Conservation (phyloP, 495 filamentous ascomycete species). For the Xylaria grammica region DNA sequence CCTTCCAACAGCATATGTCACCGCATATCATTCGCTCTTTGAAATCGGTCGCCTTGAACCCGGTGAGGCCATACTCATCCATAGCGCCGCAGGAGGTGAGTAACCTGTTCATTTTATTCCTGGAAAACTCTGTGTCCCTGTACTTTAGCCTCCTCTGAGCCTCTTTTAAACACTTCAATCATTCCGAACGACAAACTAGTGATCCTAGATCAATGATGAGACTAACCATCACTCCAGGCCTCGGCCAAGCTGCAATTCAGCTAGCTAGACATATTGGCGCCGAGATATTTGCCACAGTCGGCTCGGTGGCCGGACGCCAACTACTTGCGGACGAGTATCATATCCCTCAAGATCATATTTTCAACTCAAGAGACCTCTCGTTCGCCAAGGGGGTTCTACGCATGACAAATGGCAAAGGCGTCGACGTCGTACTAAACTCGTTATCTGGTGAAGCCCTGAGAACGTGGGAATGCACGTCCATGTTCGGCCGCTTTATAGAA, state of each 20-base stretch:
- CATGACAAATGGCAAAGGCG: constrained; percentile 53
- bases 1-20: no score
- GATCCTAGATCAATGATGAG: no score
- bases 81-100: no score
- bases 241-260: constrained; percentile 59
- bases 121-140: no score
- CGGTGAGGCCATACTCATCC: no score
- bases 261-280: constrained; percentile 55
- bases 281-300: constrained; percentile 60
- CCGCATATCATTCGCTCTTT: no score
- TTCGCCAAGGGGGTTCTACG: constrained; percentile 50
- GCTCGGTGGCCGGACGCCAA: constrained; percentile 49
- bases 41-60: no score
- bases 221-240: constrained; percentile 52
- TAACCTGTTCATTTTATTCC: no score
- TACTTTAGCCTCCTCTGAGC: no score
- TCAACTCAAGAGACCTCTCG: constrained; percentile 42
- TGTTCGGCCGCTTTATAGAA: constrained; percentile 60
- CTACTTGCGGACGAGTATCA: constrained; percentile 49
- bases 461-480: constrained; percentile 57
- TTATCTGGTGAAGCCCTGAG: constrained; percentile 57
- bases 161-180: no score
- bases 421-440: constrained; percentile 64
- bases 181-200: no score
- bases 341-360: constrained; percentile 56